These are phyloP conservation scores for Fusarium xyrophilum DNA, from an alignment of 2,329 filamentous ascomycete species.

Conservation along the genomic window DNA sequence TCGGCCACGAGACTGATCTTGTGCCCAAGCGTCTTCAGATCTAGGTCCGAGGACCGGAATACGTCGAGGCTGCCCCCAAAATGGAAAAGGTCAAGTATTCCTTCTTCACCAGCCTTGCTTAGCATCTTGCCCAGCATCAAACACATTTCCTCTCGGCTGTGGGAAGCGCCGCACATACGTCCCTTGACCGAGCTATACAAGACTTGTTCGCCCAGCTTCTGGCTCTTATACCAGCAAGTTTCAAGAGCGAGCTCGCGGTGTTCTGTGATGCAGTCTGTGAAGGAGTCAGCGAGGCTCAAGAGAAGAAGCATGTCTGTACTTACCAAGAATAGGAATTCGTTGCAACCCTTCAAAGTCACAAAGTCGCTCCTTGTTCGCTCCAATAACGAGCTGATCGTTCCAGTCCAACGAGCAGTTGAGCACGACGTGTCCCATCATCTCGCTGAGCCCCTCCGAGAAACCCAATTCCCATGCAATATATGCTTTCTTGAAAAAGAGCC, in stretches of 20 bases:
- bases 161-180: neutral
- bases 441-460: conserved; percentile 1
- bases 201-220: conserved; percentile 2
- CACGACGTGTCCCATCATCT: neutral
- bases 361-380: neutral
- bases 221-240: conserved; percentile 12
- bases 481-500: neutral
- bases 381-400: conserved; percentile 6
- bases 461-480: conserved; percentile 31
- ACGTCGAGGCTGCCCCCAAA: neutral
- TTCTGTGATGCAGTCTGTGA: conserved; percentile 13
- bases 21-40: neutral
- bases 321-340: conserved; percentile 17
- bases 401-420: neutral
- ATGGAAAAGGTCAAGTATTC: conserved; percentile 15
- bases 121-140: conserved; percentile 21
- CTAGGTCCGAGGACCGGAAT: neutral
- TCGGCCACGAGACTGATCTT: conserved; percentile 3
- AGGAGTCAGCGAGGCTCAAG: neutral
- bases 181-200: conserved; percentile 5
- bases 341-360: neutral
- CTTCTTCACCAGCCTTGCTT: conserved; percentile 11
- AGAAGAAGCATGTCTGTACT: neutral
- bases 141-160: neutral
- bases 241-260: conserved; percentile 13